Conservation (phyloP, 2,329 filamentous ascomycete species). For the Fusarium buharicum region DNA sequence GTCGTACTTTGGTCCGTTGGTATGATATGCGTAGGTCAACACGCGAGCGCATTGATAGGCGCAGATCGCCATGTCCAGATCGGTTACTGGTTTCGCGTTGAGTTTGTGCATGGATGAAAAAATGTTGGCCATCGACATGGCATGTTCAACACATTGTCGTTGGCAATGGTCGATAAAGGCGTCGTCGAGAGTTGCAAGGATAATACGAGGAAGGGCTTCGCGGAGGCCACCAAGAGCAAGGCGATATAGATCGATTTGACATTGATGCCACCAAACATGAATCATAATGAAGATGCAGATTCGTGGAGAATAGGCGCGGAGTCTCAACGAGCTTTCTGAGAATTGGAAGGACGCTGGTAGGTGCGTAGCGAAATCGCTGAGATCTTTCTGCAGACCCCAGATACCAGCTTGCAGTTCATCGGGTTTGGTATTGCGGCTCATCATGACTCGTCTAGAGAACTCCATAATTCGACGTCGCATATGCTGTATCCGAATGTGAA, state of each 20-base stretch:
- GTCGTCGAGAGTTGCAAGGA: conserved; percentile 59
- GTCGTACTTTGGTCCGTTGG: conserved; percentile 55
- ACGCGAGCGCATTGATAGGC: conserved; percentile 66
- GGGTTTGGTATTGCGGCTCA: conserved; percentile 53
- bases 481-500: conserved; percentile 66
- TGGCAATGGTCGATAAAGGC: conserved; percentile 62
- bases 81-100: conserved; percentile 63
- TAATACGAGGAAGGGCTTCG: conserved; percentile 59
- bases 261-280: conserved; percentile 69
- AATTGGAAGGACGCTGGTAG: conserved; percentile 67
- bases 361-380: conserved; percentile 63
- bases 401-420: conserved; percentile 57
- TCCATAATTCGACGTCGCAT: conserved; percentile 65
- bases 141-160: conserved; percentile 64
- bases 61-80: conserved; percentile 65
- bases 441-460: conserved; percentile 58
- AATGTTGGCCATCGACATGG: conserved; percentile 65
- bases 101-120: conserved; percentile 63
- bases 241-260: conserved; percentile 67
- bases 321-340: conserved; percentile 65
- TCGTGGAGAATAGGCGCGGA: conserved; percentile 66
- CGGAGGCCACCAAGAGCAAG: conserved; percentile 62
- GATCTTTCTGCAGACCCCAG: conserved; percentile 59
- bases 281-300: conserved; percentile 70
- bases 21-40: conserved; percentile 62